Percentiles rank a stretch among this genome's conserved stretches.
Evolutionary conservation across 331 rosid genomes (phyloP).

Genomic region (Quercus phellos): DNA sequence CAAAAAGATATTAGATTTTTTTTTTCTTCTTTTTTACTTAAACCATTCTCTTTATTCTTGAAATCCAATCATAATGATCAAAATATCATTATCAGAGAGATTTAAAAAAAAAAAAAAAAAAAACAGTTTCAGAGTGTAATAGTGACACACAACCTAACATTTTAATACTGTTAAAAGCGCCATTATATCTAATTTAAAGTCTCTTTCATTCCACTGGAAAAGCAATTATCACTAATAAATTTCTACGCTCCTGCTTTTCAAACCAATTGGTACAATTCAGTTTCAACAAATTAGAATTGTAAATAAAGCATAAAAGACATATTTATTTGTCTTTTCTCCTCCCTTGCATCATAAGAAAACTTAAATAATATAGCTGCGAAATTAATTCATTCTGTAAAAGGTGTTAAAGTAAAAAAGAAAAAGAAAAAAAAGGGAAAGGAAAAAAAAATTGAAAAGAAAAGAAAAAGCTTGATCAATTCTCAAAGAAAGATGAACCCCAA

Average conservation of each 20-base stretch:
- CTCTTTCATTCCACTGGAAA: neutral
- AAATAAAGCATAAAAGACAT: slow-evolving; percentile 18
- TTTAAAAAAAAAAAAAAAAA: no score
- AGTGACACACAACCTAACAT: neutral
- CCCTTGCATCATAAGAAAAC: neutral
- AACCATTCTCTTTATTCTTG: no score
- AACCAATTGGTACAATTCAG: slow-evolving; percentile 33
- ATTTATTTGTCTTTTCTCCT: no score
- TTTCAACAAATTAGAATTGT: slow-evolving; percentile 31
- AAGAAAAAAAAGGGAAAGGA: neutral
- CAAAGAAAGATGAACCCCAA: neutral
- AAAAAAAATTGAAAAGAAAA: neutral
- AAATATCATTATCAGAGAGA: neutral
- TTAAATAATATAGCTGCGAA: neutral
- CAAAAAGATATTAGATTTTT: neutral
- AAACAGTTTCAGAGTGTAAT: neutral
- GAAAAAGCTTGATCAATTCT: slow-evolving; percentile 9
- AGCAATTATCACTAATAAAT: neutral
- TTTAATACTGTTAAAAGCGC: neutral
- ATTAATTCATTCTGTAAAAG: neutral
- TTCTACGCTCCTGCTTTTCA: slow-evolving; percentile 11
- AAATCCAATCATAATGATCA: neutral
- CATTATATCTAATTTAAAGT: neutral
- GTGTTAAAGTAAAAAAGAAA: neutral
- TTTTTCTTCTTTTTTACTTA: neutral